Percentiles rank a stretch among this genome's conserved stretches.
Conservation (phyloP, 208 protist genomes). For the Crithidia expoeki region DNA sequence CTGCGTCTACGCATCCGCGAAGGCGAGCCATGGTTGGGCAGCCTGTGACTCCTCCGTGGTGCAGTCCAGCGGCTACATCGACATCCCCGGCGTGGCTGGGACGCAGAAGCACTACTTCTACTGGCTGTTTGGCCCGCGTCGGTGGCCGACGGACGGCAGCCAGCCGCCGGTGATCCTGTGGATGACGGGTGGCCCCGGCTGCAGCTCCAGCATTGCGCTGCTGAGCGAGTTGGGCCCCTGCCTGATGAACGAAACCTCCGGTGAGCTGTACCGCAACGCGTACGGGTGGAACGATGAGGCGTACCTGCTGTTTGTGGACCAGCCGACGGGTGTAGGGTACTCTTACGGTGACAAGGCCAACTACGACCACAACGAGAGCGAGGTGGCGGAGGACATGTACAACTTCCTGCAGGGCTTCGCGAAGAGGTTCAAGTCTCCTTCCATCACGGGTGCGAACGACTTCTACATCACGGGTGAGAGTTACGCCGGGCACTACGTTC, state of each 20-base stretch:
- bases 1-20: too few species aligned
- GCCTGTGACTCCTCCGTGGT: slow-evolving; percentile 54
- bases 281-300: slow-evolving; percentile 84
- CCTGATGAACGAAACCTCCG: slow-evolving; percentile 52
- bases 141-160: slow-evolving; percentile 31
- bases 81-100: slow-evolving; percentile 53
- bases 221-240: slow-evolving; percentile 85
- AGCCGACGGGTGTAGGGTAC: slow-evolving; percentile 90
- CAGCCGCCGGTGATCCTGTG: slow-evolving; percentile 80
- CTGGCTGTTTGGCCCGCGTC: slow-evolving; percentile 85
- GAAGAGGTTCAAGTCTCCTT: slow-evolving; percentile 37
- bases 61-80: slow-evolving; percentile 83
- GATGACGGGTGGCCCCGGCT: slow-evolving; percentile 93
- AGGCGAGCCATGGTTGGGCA: slow-evolving; percentile 42
- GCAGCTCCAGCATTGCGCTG: slow-evolving; percentile 69
- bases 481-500: slow-evolving; percentile 84
- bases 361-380: slow-evolving; percentile 63
- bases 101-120: slow-evolving; percentile 86
- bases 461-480: slow-evolving; percentile 85
- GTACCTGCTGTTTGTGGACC: slow-evolving; percentile 90
- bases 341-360: slow-evolving; percentile 55
- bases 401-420: slow-evolving; percentile 71
- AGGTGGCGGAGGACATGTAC: slow-evolving; percentile 90
- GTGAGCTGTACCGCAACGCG: slow-evolving; percentile 55
- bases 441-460: slow-evolving; percentile 37